phyloP scores from a whole-genome alignment of 208 protist species.

The Trypanosoma scelopori region DNA sequence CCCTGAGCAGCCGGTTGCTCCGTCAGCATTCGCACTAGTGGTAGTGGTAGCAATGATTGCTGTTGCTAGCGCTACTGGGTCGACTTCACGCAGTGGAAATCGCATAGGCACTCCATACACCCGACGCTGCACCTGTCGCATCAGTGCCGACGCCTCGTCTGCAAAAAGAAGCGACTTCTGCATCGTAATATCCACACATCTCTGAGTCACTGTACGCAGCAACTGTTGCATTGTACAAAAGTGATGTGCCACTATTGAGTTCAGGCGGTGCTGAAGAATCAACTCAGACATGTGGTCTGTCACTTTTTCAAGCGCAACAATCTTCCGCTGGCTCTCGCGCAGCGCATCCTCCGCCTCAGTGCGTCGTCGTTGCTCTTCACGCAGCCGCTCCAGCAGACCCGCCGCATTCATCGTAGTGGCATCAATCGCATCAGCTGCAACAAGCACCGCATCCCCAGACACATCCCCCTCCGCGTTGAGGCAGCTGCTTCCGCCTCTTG shows the following conservation, averaged over 20 bases:
- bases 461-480: neutral
- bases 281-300: slow-evolving; percentile 53
- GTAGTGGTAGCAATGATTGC: too few relatives aligned
- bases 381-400: slow-evolving; percentile 7
- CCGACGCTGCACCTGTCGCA: slow-evolving; percentile 39
- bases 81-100: neutral
- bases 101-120: slow-evolving; percentile 19
- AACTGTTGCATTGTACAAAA: slow-evolving; percentile 40
- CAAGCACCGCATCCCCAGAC: neutral
- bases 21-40: too few relatives aligned
- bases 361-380: slow-evolving; percentile 6
- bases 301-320: slow-evolving; percentile 38
- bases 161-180: slow-evolving; percentile 63
- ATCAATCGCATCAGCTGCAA: neutral
- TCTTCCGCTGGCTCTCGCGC: slow-evolving; percentile 25
- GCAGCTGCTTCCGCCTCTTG: neutral
- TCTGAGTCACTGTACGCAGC: slow-evolving; percentile 23
- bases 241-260: slow-evolving; percentile 33
- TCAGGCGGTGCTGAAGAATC: slow-evolving; percentile 28
- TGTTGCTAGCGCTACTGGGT: too few relatives aligned
- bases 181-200: slow-evolving; percentile 33
- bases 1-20: too few relatives aligned
- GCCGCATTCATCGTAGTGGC: neutral
- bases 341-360: slow-evolving; percentile 34
- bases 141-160: slow-evolving; percentile 42